A percentile compares a stretch with the other conserved stretches of the same genome.
Conservation (phyloP, 1,139 yeast genomes). For the Saccharomycopsis hybrid region DNA sequence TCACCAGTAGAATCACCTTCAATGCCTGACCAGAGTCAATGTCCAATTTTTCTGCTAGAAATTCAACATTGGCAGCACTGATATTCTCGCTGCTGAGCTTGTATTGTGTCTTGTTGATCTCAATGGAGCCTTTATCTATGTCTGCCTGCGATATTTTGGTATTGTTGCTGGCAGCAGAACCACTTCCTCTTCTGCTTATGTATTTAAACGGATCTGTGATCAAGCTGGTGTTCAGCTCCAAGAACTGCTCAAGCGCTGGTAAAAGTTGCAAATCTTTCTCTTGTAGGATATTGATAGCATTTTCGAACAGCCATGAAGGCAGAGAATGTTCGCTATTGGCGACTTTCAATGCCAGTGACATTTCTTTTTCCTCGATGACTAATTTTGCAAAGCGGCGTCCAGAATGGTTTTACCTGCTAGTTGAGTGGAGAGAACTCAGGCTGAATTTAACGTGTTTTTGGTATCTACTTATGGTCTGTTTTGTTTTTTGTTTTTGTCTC, state of each 20-base stretch:
- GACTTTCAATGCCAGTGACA: neutral
- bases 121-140: slow-evolving; percentile 2
- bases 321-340: neutral
- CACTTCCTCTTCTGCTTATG: neutral
- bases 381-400: too few relatives aligned
- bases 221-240: slow-evolving; percentile 5
- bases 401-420: too few relatives aligned
- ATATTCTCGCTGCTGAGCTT: neutral
- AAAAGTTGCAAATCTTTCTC: slow-evolving; percentile 11
- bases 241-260: slow-evolving; percentile 6
- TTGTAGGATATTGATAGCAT: slow-evolving; percentile 12
- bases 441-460: too few relatives aligned
- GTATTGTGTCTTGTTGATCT: slow-evolving; percentile 1
- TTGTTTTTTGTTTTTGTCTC: too few relatives aligned
- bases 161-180: neutral
- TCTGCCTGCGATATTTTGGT: slow-evolving; percentile 1
- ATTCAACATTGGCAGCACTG: slow-evolving; percentile 7
- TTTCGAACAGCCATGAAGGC: slow-evolving; percentile 19
- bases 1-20: slow-evolving; percentile 5
- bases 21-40: slow-evolving; percentile 11
- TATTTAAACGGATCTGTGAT: slow-evolving; percentile 10
- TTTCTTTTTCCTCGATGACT: too few relatives aligned
- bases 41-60: slow-evolving; percentile 8
- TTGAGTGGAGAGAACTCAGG: too few relatives aligned
- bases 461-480: too few relatives aligned